A percentile compares a stretch with the other conserved stretches of the same genome.
Evolutionary conservation across 495 filamentous ascomycete genomes (phyloP).

Genomic region (Tetracladium marchalianum): DNA sequence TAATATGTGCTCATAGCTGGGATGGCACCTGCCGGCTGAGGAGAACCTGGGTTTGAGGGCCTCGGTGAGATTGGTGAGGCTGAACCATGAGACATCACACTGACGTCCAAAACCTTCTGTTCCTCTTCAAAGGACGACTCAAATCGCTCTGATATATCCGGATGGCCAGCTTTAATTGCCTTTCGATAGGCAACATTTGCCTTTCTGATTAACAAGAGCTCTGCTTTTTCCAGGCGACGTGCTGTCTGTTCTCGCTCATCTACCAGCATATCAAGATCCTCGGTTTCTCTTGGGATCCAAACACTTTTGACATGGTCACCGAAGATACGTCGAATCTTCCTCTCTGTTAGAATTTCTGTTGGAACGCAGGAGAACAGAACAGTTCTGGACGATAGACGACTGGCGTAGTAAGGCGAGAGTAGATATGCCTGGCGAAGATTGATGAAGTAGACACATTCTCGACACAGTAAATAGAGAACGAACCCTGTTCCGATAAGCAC

Average conservation of each 20-base stretch:
- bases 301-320: slow-evolving; percentile 72
- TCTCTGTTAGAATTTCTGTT: slow-evolving; percentile 56
- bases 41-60: slow-evolving; percentile 2
- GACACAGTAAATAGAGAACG: slow-evolving; percentile 78
- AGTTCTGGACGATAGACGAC: slow-evolving; percentile 84
- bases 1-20: slow-evolving; percentile 18
- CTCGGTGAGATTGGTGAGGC: neutral
- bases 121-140: slow-evolving; percentile 32
- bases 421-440: slow-evolving; percentile 93
- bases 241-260: slow-evolving; percentile 75
- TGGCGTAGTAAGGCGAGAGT: slow-evolving; percentile 76
- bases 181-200: slow-evolving; percentile 71
- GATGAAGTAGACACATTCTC: slow-evolving; percentile 89
- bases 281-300: slow-evolving; percentile 77
- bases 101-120: slow-evolving; percentile 56
- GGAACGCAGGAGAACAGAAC: slow-evolving; percentile 89
- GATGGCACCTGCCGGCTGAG: slow-evolving; percentile 8
- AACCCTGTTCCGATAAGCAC: slow-evolving; percentile 40
- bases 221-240: slow-evolving; percentile 79
- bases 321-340: slow-evolving; percentile 71
- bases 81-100: slow-evolving; percentile 22
- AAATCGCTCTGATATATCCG: slow-evolving; percentile 33
- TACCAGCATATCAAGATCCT: slow-evolving; percentile 75
- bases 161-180: slow-evolving; percentile 47
- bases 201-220: slow-evolving; percentile 72